Conservation (phyloP, 108 stramenopile genomes). For the Discostella stelligeroides region DNA sequence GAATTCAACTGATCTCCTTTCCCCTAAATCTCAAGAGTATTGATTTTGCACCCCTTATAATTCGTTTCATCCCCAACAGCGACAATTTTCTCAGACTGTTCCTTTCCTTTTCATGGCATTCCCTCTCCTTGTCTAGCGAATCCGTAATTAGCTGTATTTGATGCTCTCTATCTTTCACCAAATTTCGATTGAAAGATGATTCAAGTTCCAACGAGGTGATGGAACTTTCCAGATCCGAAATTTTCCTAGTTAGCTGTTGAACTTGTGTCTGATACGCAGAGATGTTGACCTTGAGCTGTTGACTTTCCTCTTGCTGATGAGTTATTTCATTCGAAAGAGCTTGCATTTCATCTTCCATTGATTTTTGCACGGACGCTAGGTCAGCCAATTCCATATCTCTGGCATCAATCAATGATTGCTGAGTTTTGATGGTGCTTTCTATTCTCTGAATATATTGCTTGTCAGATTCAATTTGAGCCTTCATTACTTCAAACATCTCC, state of each 20-base stretch:
- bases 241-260: not conserved
- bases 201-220: conserved; percentile 10
- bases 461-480: conserved; percentile 21
- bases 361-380: not conserved
- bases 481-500: conserved; percentile 26
- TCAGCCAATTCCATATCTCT: conserved; percentile 2
- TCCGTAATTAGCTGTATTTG: conserved; percentile 5
- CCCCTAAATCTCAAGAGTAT: conserved; percentile 18
- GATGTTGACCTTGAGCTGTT: conserved; percentile 2
- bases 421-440: conserved; percentile 5
- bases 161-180: conserved; percentile 15
- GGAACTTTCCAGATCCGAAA: conserved; percentile 3
- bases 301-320: conserved; percentile 4
- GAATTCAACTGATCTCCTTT: conserved; percentile 6
- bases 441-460: conserved; percentile 14
- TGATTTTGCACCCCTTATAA: conserved; percentile 20
- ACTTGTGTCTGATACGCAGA: conserved; percentile 6
- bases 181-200: conserved; percentile 12
- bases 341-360: conserved; percentile 18
- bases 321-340: conserved; percentile 11
- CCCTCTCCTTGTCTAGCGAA: conserved; percentile 3
- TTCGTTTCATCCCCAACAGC: conserved; percentile 27
- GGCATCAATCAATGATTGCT: conserved; percentile 20
- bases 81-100: conserved; percentile 34
- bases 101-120: conserved; percentile 30